Conservation (phyloP, 352 stramenopile species). For the Phytophthora brassicae region DNA sequence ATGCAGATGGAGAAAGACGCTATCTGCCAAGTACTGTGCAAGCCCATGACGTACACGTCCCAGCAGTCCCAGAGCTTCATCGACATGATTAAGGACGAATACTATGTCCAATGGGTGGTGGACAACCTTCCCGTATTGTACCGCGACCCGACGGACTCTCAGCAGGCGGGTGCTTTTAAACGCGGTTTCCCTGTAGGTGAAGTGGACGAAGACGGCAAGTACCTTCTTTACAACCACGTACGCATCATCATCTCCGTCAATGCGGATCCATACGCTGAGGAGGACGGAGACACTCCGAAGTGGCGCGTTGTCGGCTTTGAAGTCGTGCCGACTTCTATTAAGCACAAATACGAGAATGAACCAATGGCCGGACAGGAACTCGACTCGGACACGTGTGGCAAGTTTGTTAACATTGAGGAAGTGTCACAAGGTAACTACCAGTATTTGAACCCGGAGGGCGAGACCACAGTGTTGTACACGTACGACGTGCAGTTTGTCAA, state of each 20-base stretch:
- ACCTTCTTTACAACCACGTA: constrained; percentile 98
- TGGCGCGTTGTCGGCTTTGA: constrained; percentile 96
- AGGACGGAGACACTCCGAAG: constrained; percentile 52
- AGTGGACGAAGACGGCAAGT: constrained; percentile 88
- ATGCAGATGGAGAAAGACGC: constrained; percentile 90
- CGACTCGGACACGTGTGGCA: constrained; percentile 81
- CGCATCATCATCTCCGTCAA: constrained; percentile 94
- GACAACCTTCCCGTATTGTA: constrained; percentile 92
- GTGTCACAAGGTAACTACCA: constrained; percentile 81
- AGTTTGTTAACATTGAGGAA: constrained; percentile 89
- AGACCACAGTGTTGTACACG: constrained; percentile 95
- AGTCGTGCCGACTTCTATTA: constrained; percentile 94
- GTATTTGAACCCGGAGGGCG: constrained; percentile 67
- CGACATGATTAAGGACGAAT: constrained; percentile 94
- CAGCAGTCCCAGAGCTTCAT: constrained; percentile 85
- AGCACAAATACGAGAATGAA: constrained; percentile 90
- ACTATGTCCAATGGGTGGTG: constrained; percentile 94
- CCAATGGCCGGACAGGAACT: constrained; percentile 79
- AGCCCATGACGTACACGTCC: constrained; percentile 80
- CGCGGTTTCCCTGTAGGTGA: constrained; percentile 93
- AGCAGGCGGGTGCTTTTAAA: constrained; percentile 80
- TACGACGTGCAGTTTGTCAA: constrained; percentile 98
- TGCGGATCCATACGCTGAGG: constrained; percentile 76
- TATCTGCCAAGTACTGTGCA: constrained; percentile 90
- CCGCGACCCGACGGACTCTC: constrained; percentile 69